These are phyloP conservation scores for Astragalus glycyphyllos DNA, from an alignment of 306 rosid species.

Conservation along the genomic window DNA sequence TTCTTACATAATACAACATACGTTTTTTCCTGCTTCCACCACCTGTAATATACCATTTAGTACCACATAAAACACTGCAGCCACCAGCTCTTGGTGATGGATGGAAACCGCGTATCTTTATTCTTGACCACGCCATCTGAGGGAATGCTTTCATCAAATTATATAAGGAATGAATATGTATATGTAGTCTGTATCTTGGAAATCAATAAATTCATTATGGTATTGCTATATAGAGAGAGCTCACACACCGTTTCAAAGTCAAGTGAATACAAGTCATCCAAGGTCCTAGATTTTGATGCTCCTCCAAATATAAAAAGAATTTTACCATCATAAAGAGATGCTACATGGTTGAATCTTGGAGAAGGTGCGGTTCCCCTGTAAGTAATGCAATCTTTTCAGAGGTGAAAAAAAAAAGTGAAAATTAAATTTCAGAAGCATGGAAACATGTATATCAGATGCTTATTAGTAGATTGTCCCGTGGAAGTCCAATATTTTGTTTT, in stretches of 20 bases:
- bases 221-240: constrained; percentile 25
- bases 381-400: constrained; percentile 15
- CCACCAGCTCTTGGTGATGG: constrained; percentile 94
- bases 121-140: constrained; percentile 98
- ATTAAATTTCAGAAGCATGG: constrained; percentile 15
- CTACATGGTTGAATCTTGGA: constrained; percentile 85
- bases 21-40: constrained; percentile 95
- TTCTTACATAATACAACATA: constrained; percentile 48
- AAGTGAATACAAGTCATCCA: constrained; percentile 87
- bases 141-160: constrained; percentile 45
- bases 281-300: constrained; percentile 76
- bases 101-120: constrained; percentile 81
- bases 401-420: neutral
- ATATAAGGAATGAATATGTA: constrained; percentile 30
- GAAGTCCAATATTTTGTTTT: constrained; percentile 19
- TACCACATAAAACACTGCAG: constrained; percentile 79
- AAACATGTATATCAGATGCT: constrained; percentile 25
- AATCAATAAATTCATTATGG: constrained; percentile 31
- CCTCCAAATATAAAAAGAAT: constrained; percentile 86
- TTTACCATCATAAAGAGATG: constrained; percentile 88
- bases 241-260: constrained; percentile 91
- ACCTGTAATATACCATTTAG: constrained; percentile 92
- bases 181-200: constrained; percentile 26
- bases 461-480: constrained; percentile 2
- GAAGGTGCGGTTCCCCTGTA: constrained; percentile 92